These are phyloP conservation scores for Clausena lansium DNA, from an alignment of 345 rosid species.

Conservation along the genomic window DNA sequence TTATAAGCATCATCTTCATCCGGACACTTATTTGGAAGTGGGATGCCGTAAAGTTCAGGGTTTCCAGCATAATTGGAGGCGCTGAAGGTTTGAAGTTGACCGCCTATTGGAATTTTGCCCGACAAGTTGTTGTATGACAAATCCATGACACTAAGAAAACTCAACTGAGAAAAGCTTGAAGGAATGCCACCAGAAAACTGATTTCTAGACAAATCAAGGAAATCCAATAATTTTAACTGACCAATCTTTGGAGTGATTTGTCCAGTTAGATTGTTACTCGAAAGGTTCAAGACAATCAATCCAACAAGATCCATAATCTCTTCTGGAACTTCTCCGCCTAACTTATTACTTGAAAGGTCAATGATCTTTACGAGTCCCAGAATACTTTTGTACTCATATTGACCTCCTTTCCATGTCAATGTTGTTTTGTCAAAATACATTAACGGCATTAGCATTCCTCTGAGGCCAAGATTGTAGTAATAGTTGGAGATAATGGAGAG, in stretches of 20 bases:
- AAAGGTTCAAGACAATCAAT: slow-evolving; percentile 13
- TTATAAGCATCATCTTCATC: background rate
- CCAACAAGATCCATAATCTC: slow-evolving; percentile 20
- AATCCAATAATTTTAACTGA: slow-evolving; percentile 21
- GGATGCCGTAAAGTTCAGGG: background rate
- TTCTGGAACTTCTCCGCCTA: slow-evolving; percentile 35
- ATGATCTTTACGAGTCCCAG: slow-evolving; percentile 9
- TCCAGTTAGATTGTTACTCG: slow-evolving; percentile 4
- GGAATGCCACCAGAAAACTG: slow-evolving; percentile 34
- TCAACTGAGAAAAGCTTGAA: background rate
- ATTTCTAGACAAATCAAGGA: slow-evolving; percentile 36
- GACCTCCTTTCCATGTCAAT: slow-evolving; percentile 3
- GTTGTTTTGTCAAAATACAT: background rate
- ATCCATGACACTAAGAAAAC: slow-evolving; percentile 12
- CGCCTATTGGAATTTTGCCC: slow-evolving; percentile 15
- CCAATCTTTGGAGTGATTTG: slow-evolving; percentile 24
- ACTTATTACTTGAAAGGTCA: slow-evolving; percentile 22
- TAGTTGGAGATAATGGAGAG: background rate
- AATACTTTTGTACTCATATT: background rate
- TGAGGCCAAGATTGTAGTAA: too few relatives aligned
- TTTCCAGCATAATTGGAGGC: background rate
- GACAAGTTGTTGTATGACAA: slow-evolving; percentile 21
- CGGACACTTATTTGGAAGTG: background rate
- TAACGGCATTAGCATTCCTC: too few relatives aligned
- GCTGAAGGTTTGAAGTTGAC: slow-evolving; percentile 12